phyloP scores from a whole-genome alignment of 2,329 filamentous ascomycete genomes.

The Cryphonectria nitschkei region DNA sequence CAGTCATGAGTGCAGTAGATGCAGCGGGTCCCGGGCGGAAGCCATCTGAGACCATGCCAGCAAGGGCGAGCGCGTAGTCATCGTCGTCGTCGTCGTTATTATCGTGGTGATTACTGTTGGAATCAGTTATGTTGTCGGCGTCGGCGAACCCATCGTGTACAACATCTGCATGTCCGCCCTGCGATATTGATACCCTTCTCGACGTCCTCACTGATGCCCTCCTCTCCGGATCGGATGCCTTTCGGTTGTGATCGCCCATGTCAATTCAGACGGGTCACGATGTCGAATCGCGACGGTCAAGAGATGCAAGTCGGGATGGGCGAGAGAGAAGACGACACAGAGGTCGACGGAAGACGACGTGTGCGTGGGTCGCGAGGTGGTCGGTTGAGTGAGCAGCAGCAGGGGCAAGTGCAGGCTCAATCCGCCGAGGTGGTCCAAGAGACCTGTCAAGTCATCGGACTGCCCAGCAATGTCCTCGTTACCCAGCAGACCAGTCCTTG shows the following conservation, averaged over 20 bases:
- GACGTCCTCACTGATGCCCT: constrained; percentile 28
- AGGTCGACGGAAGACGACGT: background rate
- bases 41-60: constrained; percentile 26
- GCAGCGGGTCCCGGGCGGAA: constrained; percentile 18
- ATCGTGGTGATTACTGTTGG: background rate
- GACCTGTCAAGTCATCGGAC: constrained; percentile 29
- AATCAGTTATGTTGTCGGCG: background rate
- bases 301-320: background rate
- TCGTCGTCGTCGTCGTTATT: constrained; percentile 20
- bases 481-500: background rate
- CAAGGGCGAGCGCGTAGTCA: constrained; percentile 27
- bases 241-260: constrained; percentile 22
- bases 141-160: constrained; percentile 8
- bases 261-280: constrained; percentile 13
- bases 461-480: constrained; percentile 10
- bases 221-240: constrained; percentile 27
- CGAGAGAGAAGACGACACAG: background rate
- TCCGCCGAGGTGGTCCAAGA: constrained; percentile 22
- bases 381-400: constrained; percentile 9
- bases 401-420: constrained; percentile 26
- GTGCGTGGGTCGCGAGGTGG: background rate
- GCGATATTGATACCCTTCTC: constrained; percentile 21
- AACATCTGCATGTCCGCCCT: constrained; percentile 9
- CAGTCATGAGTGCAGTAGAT: background rate
- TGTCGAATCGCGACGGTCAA: constrained; percentile 10